Base-by-base conservation (phyloP, 345 rosid genomes). In the Brassica cretica region DNA sequence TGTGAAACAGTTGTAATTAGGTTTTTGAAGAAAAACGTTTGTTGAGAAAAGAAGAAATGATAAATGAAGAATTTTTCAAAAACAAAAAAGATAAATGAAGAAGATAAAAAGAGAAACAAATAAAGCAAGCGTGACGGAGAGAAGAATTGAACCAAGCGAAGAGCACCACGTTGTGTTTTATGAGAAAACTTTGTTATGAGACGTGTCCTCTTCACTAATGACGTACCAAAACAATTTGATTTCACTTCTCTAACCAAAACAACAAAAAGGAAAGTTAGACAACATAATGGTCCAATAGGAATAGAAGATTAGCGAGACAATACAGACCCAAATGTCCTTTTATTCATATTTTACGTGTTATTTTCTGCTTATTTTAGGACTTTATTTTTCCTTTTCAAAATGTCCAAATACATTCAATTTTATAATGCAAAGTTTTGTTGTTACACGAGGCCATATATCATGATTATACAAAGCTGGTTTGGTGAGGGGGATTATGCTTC, bases 171-270 rank as follows among this genome's bases (percentile, higher is more conserved):
- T 19, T 19, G 21, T 80, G 83, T 15, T 76, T 24, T 15, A 37
- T 6, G 33, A 21, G 46, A 74, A 68, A 44, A 70, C 61, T 69
- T 49, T 39, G 66, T 68, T 63, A 80, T 19, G 79, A 64, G 79
- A 80, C 83, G 83, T 80, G 83, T 80, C 83, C 60, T 80, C 76
- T 64, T 66, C 80, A 82, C 79, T 78, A 70, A 62, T 71, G 66
- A 77, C 75, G 46, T 70, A 77, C 64, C 75, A 73, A 82, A 55
- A 67, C 75, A 68, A 55, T 73, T 78, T 74, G 67, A 68, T 71
- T 74, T 76, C 73, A 29, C 74, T 73, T 72, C 78, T 75, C 80
- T 65, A 71, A 66, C 55, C 59, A 51, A 75, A 68, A 44, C 4
- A 33, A 21, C 0, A 41, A 8, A 21, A 61, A 8, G 63, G 15